These are phyloP conservation scores for Aurantiochytrium sp. DNA, from an alignment of 108 stramenopile genomes.

Conservation along the genomic window DNA sequence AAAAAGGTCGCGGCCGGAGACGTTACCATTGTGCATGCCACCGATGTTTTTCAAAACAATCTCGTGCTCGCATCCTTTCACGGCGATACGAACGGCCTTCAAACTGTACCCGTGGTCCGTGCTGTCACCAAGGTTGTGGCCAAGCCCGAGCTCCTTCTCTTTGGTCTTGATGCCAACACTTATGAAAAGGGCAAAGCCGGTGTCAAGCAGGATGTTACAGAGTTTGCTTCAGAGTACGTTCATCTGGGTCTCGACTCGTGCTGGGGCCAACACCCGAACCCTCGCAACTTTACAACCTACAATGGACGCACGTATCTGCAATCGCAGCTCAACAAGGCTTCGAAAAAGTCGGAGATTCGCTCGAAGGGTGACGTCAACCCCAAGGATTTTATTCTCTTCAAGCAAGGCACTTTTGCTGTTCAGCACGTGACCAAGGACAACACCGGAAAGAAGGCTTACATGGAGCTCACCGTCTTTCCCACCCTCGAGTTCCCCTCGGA, in stretches of 20 bases:
- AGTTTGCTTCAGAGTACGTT: conserved; percentile 18
- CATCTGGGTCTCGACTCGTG: conserved; percentile 18
- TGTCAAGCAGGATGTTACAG: conserved; percentile 17
- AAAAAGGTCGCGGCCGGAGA: conserved; percentile 18
- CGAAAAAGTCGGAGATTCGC: conserved; percentile 52
- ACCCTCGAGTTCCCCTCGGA: conserved; percentile 36
- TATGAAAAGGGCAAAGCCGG: neutral
- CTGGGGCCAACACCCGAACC: conserved; percentile 22
- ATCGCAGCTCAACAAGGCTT: conserved; percentile 40
- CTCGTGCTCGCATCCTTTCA: conserved; percentile 25
- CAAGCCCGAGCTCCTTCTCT: neutral
- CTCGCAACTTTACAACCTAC: conserved; percentile 23
- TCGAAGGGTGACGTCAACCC: conserved; percentile 35
- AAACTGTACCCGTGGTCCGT: conserved; percentile 19
- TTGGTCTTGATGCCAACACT: conserved; percentile 34
- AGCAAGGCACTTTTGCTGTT: neutral
- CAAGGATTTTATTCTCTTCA: conserved; percentile 35
- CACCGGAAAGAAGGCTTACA: conserved; percentile 22
- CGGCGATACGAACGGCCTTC: conserved; percentile 36
- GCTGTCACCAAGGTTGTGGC: neutral
- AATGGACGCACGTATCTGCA: conserved; percentile 35
- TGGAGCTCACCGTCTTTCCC: conserved; percentile 29
- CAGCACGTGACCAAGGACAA: conserved; percentile 17
- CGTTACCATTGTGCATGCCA: neutral
- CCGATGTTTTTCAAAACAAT: neutral